Base-by-base conservation (phyloP, 2,329 filamentous ascomycete genomes). In the Cercospora brassicicola region DNA sequence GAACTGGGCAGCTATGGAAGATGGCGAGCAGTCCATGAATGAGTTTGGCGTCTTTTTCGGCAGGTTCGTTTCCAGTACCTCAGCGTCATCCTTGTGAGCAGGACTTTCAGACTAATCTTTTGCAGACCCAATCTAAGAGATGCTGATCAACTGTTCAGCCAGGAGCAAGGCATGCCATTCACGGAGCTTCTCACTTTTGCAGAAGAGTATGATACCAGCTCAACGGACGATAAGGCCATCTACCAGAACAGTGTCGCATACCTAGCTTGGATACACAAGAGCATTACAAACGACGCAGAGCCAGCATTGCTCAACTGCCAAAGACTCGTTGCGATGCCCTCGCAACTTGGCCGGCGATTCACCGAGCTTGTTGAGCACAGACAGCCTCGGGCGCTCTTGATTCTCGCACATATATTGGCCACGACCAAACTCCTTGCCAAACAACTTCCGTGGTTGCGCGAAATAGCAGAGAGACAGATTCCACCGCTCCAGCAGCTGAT, bases 341-440 rank as follows among this genome's bases (percentile, higher is more conserved):
- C 74, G 10, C 60, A 73, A n/a, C 62, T 74, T n/a, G 66, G 71
- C 7, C 60, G 68, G 9, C 66, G 71, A 23, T 76, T 76, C 51
- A 68, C 45, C 8, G 71, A 73, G 36, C 48, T 75, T n/a, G 48
- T 76, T 10, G 74, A 74, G 26, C 53, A 69, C 51, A 66, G 68
- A 36, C 57, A 64, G 30, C 74, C 73, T 13, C 65, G 73, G 18
- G 74, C 73, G 8, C 30, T 75, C 63, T 69, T 69, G 11, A 69
- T 75, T 3, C 65, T 75, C 23, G 71, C 71, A 15, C 70, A 75
- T 62, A 64, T 72, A 6, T 75, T 75, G 55, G 73, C 73, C 9
- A 69, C 65, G 31, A 74, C 73, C 66, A 73, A 75, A 62, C 64
- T 76, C 15, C 62, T 76, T 18, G 66, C 72, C 3, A 62, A 72